Base-by-base conservation (phyloP, 768 basidiomycete genomes). In the Tricholoma saponaceum region DNA sequence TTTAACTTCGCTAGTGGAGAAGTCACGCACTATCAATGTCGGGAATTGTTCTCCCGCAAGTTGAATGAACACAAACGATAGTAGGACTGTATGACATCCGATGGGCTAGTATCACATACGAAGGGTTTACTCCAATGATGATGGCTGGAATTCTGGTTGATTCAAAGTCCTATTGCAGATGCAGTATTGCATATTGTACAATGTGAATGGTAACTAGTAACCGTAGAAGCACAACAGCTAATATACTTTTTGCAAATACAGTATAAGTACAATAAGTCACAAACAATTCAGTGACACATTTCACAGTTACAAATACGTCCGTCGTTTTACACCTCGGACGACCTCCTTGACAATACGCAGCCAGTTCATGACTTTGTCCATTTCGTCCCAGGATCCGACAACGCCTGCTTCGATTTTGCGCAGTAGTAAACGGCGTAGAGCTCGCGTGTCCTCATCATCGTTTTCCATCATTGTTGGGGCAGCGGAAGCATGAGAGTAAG, bases 21-120 rank as follows among this genome's bases (percentile, higher is more conserved):
- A 72, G 95, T 97, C 2, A 98, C 95, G 0, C 96, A 98, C 72
- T 95, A 95, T 69, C 91, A 96, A 60, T 98, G 95, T 68, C 87
- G 94, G 25, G 95, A 97, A 67, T 79, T 81, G 0, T 97, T 94
- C 67, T 76, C 90, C 9, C 75, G 71, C 51, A 80, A 74, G 56
- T 65, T 88, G 54, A 78, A 77, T 46, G 79, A 82, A 59, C 72
- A 64, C 30, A 60, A 68, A 58, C 66, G 68, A 55, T 73, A 39
- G 52, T 12, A 1, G 41, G 30, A 44, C 14, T 44, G 23, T 32
- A 30, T 23, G 57, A 18, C 5, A 54, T 49, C 41, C 33, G 13
- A 10, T 12, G 13, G 33, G 2, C 12, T 12, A n/a, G n/a, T n/a
- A n/a, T n/a, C n/a, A n/a, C n/a, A n/a, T n/a, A n/a, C n/a, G n/a